These are phyloP conservation scores for Canavalia ensiformis DNA, from an alignment of 306 rosid species.

Conservation along the genomic window DNA sequence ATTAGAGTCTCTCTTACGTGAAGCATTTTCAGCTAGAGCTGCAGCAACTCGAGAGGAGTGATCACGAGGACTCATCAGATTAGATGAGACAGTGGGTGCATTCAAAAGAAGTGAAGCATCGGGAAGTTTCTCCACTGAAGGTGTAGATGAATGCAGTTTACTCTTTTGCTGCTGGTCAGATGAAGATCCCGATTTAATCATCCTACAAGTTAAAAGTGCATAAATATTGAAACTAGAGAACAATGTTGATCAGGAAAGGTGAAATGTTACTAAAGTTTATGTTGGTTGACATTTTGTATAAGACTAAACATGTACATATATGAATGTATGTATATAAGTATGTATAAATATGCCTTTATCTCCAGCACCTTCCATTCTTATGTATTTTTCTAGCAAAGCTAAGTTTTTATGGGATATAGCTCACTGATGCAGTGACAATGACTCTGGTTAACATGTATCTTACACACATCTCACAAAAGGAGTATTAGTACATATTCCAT, in stretches of 20 bases:
- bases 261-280: no score
- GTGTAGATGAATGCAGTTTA: slow-evolving; percentile 44
- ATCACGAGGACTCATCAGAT: slow-evolving; percentile 57
- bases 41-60: slow-evolving; percentile 83
- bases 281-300: neutral
- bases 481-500: neutral
- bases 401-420: no score
- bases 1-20: slow-evolving; percentile 80
- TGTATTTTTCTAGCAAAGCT: no score
- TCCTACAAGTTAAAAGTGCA: slow-evolving; percentile 35
- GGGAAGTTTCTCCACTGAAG: slow-evolving; percentile 74
- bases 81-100: slow-evolving; percentile 64
- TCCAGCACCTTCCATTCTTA: no score
- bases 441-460: no score
- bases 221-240: no score
- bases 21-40: slow-evolving; percentile 78
- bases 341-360: no score
- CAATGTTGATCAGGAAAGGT: no score
- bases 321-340: no score
- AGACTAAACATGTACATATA: neutral
- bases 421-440: no score
- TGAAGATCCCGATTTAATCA: slow-evolving; percentile 52
- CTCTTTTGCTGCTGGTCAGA: slow-evolving; percentile 54
- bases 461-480: no score
- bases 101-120: slow-evolving; percentile 88